A percentile compares a stretch with the other conserved stretches of the same genome.
These are phyloP conservation scores for Cutaneotrichosporon cyanovorans DNA, from an alignment of 1,284 basidiomycete genomes.

Conservation along the genomic window DNA sequence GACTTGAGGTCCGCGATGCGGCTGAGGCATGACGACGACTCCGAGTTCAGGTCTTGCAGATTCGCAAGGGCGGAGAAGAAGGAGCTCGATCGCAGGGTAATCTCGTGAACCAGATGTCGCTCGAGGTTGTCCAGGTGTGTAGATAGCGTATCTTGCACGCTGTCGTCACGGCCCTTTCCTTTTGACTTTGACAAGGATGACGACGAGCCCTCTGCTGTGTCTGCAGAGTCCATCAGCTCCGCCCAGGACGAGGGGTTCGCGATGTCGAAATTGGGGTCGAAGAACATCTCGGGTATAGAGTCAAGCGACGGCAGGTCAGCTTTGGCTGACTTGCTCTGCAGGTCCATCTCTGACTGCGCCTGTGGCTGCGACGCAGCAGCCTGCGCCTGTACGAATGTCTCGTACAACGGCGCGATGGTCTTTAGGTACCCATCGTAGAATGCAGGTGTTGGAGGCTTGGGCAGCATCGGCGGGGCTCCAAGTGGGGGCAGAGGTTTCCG, in stretches of 20 bases:
- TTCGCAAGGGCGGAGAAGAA: constrained; percentile 97
- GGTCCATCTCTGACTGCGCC: constrained; percentile 16
- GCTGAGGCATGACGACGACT: constrained; percentile 72
- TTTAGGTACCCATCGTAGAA: constrained; percentile 77
- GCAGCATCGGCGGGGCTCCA: constrained; percentile 58
- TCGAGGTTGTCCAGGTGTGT: constrained; percentile 92
- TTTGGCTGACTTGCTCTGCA: constrained; percentile 11
- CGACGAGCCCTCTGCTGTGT: too few species aligned
- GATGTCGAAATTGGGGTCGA: constrained; percentile 72
- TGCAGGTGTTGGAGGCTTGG: constrained; percentile 50
- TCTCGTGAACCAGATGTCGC: constrained; percentile 88
- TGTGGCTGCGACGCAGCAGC: constrained; percentile 19
- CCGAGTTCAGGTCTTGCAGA: constrained; percentile 81
- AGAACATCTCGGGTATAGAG: constrained; percentile 73
- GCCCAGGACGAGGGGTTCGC: constrained; percentile 75
- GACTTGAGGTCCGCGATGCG: constrained; percentile 66
- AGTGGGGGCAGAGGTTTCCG: constrained; percentile 60
- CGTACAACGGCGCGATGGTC: constrained; percentile 68
- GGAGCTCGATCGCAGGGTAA: constrained; percentile 77
- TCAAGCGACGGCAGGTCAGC: constrained; percentile 57
- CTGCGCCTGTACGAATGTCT: constrained; percentile 43
- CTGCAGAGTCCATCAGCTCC: constrained; percentile 51
- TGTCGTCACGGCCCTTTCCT: constrained; percentile 49
- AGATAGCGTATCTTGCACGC: constrained; percentile 82
- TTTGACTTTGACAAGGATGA: not conserved